Evolutionary conservation across 306 rosid species (phyloP), one percentile per base, ranked within the genome.

Genomic region (Sicyos edulis): DNA sequence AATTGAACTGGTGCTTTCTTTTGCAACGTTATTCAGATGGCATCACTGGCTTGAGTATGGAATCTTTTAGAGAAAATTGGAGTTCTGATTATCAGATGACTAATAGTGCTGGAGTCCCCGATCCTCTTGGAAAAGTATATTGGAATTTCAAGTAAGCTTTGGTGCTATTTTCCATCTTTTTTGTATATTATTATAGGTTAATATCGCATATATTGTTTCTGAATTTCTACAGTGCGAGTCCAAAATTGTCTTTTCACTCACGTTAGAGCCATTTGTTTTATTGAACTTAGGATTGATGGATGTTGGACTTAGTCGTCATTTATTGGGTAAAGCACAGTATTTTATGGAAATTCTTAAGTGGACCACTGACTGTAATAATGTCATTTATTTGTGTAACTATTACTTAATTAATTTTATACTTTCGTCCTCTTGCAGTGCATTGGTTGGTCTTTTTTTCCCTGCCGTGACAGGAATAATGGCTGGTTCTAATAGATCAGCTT

Each of bases 401-500:
- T 26, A 26, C 32, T 4, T 32, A 32, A 42, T 22, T 69, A 24
- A 26, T 50, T 58, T 58, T 58, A 45, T 73, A 10, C 65, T 17
- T 15, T 29, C 26, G 10, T 74, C 10, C 44, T 37, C 73, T 55
- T 79, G 74, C 92, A 95, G 99, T 87, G 91, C 99, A 70, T 81
- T 95, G 92, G 99, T 95, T 1, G 99, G 99, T 77, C 97, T 95
- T 78, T 95, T 91, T 85, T 95, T 95, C 86, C 99, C 99, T 54
- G 97, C 99, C 64, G 97, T 95, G 64, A 95, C 99, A 6, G 99
- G 99, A 82, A 95, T 95, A 77, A 95, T 95, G 99, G 99, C 99
- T 63, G 99, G 99, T 75, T 95, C 99, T 76, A 95, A 95, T 80
- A 87, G 99, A 81, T 95, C 97, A 59, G 88, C 97, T 45, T 95